Percentiles rank a stretch among this genome's conserved stretches.
These are phyloP conservation scores for Blepharisma japonicum DNA, from an alignment of 73 alveolate species.

Conservation along the genomic window DNA sequence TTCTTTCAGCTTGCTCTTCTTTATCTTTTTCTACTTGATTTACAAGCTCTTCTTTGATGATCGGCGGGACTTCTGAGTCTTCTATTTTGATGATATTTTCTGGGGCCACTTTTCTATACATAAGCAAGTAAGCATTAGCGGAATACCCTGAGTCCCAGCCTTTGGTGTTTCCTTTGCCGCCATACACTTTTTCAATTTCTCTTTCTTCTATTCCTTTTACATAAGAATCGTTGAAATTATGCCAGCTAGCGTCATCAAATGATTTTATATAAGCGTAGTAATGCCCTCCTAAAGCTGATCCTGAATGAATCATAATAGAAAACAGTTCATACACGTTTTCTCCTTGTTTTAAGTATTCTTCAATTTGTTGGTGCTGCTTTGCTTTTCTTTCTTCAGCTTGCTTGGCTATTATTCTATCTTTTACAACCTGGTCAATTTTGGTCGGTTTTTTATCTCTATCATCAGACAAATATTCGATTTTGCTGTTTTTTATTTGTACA, in stretches of 20 bases:
- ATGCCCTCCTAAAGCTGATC: conserved; percentile 96
- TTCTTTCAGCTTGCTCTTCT: conserved; percentile 47
- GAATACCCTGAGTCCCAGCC: conserved; percentile 28
- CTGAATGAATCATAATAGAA: conserved; percentile 85
- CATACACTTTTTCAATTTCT: conserved; percentile 67
- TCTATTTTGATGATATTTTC: conserved; percentile 37
- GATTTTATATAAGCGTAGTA: conserved; percentile 88
- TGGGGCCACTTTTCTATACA: conserved; percentile 61
- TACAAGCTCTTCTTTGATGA: conserved; percentile 50
- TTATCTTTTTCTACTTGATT: conserved; percentile 51
- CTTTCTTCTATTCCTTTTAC: conserved; percentile 64
- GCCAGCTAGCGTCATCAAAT: conserved; percentile 81
- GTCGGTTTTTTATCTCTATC: background rate
- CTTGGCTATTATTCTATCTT: conserved; percentile 6
- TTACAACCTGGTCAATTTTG: background rate
- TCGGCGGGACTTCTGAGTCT: conserved; percentile 41
- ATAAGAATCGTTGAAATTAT: conserved; percentile 75
- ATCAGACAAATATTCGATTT: background rate
- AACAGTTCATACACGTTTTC: conserved; percentile 84
- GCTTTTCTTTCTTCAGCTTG: conserved; percentile 37
- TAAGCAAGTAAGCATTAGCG: conserved; percentile 82
- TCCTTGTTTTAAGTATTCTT: conserved; percentile 68
- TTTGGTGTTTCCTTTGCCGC: conserved; percentile 55
- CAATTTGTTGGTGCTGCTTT: conserved; percentile 47
- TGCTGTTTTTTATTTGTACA: background rate